phyloP scores from a whole-genome alignment of 2,329 filamentous ascomycete species.

The Didymella glomerata region DNA sequence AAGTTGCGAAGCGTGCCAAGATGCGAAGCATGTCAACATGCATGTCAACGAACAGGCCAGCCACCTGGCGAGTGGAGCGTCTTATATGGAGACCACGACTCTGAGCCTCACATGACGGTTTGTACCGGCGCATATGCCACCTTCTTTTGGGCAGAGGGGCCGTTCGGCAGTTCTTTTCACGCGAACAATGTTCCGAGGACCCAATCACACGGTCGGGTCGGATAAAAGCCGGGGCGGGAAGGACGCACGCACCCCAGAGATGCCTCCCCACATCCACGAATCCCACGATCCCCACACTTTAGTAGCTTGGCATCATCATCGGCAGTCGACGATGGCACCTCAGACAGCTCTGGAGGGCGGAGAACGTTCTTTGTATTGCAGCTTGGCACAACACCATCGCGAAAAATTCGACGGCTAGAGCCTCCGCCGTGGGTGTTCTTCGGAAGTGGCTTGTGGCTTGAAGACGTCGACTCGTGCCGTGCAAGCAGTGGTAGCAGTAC shows the following conservation, averaged over 20 bases:
- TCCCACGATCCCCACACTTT: slow-evolving; percentile 18
- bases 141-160: not conserved
- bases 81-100: not conserved
- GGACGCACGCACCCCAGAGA: slow-evolving; percentile 19
- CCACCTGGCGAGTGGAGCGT: slow-evolving; percentile 1
- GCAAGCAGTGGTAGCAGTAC: slow-evolving; percentile 1
- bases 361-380: not conserved
- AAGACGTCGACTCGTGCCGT: slow-evolving; percentile 6
- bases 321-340: slow-evolving; percentile 9
- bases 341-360: slow-evolving; percentile 1
- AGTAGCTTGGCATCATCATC: slow-evolving; percentile 20
- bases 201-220: slow-evolving; percentile 11
- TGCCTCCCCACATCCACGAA: slow-evolving; percentile 9
- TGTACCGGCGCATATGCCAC: slow-evolving; percentile 2
- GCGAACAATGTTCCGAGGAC: not conserved
- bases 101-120: slow-evolving; percentile 13
- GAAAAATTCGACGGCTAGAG: slow-evolving; percentile 7
- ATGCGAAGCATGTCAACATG: slow-evolving; percentile 6
- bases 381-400: slow-evolving; percentile 8
- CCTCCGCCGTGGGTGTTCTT: slow-evolving; percentile 6
- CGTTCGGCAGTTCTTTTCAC: slow-evolving; percentile 10
- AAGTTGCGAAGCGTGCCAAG: slow-evolving; percentile 14
- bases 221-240: slow-evolving; percentile 11
- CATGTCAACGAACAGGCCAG: slow-evolving; percentile 7
- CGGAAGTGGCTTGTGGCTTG: slow-evolving; percentile 11